Evolutionary conservation across 2,329 filamentous ascomycete genomes (phyloP), one percentile per base, ranked within the genome.

Genomic region (Xylaria digitata): DNA sequence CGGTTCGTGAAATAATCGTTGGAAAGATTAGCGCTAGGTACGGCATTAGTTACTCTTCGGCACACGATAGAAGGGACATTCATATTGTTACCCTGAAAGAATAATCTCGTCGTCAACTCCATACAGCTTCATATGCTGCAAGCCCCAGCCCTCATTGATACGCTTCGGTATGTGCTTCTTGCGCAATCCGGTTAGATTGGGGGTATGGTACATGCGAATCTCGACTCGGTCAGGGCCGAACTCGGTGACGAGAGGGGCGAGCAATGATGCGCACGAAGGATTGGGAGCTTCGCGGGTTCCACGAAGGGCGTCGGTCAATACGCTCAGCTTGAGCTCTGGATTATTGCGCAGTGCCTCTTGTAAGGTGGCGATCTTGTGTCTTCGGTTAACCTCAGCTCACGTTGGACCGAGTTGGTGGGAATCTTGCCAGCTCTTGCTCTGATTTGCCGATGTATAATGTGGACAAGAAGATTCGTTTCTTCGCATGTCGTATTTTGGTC

Each of bases 81-180:
- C 3, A 2, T 42, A 17, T 15, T 7, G 82, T 69, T 85, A 93
- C 88, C 94, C 94, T 7, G 94, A 97, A 74, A 99, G 88, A 71
- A 99, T 95, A 65, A 99, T 91, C 78, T 97, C 94, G 75, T 99
- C 94, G 74, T 99, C 96, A 23, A 97, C 83, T 0, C 96, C 96
- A 74, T 99, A 99, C 0, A 99, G 84, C 84, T 99, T 99, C 95
- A 99, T 99, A 77, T 99, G 96, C 78, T 99, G 96, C 68, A 99
- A 81, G 0, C 96, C 96, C 96, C 96, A 99, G 19, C 96, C 96
- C 81, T 99, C 96, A 73, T 99, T 99, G 77, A 99, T 95, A 21
- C 96, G 87, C 76, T 89, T 92, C 0, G 96, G 96, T 1, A 98
- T 88, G 71, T 92, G 84, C 74, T 90, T 89, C 81, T 98, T 98